Evolutionary conservation across 139 green algal genomes (phyloP).

Genomic region (Volvox africanus): DNA sequence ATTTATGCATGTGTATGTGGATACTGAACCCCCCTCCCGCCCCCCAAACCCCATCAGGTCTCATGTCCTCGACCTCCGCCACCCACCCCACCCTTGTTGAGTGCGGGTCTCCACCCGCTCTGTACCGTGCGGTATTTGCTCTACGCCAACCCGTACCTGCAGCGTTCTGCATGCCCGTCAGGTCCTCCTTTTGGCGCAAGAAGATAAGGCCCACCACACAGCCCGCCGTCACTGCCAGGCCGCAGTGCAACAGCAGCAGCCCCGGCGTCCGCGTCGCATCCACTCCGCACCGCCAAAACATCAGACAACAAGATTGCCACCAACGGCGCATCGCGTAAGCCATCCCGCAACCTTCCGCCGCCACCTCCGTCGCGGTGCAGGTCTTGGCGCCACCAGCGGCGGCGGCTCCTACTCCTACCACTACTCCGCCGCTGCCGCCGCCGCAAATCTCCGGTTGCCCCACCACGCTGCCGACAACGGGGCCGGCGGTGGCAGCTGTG

Average conservation of each 20-base stretch:
- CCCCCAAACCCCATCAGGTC: too few relatives aligned
- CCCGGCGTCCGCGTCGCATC: conserved; percentile 73
- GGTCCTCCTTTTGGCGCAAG: conserved; percentile 56
- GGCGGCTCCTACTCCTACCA: background rate
- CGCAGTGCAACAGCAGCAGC: conserved; percentile 75
- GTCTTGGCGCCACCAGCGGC: background rate
- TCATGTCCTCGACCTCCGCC: too few relatives aligned
- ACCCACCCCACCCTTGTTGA: too few relatives aligned
- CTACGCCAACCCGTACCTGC: background rate
- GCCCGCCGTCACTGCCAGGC: conserved; percentile 63
- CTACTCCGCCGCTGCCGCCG: background rate
- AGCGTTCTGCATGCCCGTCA: conserved; percentile 75
- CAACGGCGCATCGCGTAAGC: background rate
- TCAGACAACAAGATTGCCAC: conserved; percentile 34
- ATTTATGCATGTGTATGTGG: too few relatives aligned
- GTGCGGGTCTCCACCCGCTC: too few relatives aligned
- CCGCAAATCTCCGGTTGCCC: background rate
- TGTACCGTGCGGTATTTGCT: too few relatives aligned
- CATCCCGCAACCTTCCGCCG: background rate
- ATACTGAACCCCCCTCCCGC: too few relatives aligned
- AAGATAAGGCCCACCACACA: conserved; percentile 84
- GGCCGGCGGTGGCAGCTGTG: too few relatives aligned
- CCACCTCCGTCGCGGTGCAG: background rate
- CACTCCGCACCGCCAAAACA: conserved; percentile 36
- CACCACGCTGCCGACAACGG: background rate